A percentile compares a stretch with the other conserved stretches of the same genome.
Conservation (phyloP, 805 yeast genomes). For the Cyberlindnera euphorbiiphila region DNA sequence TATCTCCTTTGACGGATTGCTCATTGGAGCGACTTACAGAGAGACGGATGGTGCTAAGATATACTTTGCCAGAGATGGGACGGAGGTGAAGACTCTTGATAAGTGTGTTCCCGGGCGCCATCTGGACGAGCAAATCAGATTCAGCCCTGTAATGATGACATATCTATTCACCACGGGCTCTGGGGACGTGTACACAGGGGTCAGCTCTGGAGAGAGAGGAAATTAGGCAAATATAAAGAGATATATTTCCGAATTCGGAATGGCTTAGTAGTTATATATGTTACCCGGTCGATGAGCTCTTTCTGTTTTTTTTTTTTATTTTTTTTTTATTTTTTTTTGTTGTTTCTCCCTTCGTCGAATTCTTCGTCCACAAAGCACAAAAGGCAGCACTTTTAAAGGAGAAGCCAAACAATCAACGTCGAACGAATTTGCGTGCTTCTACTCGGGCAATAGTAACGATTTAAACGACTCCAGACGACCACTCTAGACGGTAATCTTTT, state of each 20-base stretch:
- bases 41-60: constrained; percentile 38
- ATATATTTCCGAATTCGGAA: not conserved
- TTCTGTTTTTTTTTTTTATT: not conserved
- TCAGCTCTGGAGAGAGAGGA: constrained; percentile 5
- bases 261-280: not conserved
- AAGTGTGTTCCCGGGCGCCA: constrained; percentile 19
- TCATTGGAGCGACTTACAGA: constrained; percentile 42
- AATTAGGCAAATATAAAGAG: too few species aligned
- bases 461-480: too few species aligned
- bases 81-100: constrained; percentile 19
- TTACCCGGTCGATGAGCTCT: not conserved
- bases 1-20: constrained; percentile 43
- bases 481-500: too few species aligned
- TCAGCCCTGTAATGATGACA: constrained; percentile 30
- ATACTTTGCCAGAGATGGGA: constrained; percentile 31
- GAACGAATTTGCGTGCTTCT: too few species aligned
- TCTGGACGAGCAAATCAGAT: constrained; percentile 28
- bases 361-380: too few species aligned
- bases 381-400: too few species aligned
- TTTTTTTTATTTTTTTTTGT: not conserved
- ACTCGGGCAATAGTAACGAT: too few species aligned
- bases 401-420: too few species aligned
- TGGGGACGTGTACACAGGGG: constrained; percentile 14
- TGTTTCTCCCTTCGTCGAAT: too few species aligned
- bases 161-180: constrained; percentile 29